Evolutionary conservation across 208 protist species (phyloP), one percentile per base, ranked within the genome.

Genomic region (Trypanosoma melophagium): DNA sequence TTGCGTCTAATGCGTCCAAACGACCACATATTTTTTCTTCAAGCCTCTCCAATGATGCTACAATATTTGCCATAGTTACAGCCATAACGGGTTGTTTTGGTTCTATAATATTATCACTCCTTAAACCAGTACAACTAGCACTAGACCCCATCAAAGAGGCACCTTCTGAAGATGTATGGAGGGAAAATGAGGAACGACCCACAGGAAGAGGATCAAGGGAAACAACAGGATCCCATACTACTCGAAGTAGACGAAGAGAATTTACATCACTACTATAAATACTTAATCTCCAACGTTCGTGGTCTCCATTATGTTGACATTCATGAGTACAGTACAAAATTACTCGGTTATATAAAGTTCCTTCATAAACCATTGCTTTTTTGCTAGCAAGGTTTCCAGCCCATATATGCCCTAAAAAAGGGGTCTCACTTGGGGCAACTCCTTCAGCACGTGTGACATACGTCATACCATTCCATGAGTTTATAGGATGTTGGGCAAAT

Each of bases 321-420:
- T 83, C 77, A 47, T 90, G 81, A 0, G 83, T 86, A 60, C 88
- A 91, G 62, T 91, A 87, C 31, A 94, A 72, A 4, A 77, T 81
- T 0, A 79, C 72, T n/a, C 88, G 62, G 13, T 78, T 61, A 61
- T 76, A 91, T 45, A 77, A 80, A 51, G 69, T 68, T 19, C 74
- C 63, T 52, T 90, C 74, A 60, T 86, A 69, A 56, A 91, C 64
- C 21, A 94, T 69, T 17, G 59, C 58, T 51, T 90, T 91, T 47
- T 76, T 61, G 54, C 78, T 87, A 5, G 67, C 76, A 24, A 89
- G 66, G 14, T 62, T 89, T 12, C 69, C 79, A 7, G 76, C 74
- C 83, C 84, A 94, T 17, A 77, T 60, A 60, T 94, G 84, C 7
- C 85, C 85, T n/a, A 94, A 49, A 80, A 94, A 90, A 19, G 31